Evolutionary conservation across 148 eudicot genomes (phyloP), one percentile per base, ranked within the genome.

Genomic region (Arbutus unedo): DNA sequence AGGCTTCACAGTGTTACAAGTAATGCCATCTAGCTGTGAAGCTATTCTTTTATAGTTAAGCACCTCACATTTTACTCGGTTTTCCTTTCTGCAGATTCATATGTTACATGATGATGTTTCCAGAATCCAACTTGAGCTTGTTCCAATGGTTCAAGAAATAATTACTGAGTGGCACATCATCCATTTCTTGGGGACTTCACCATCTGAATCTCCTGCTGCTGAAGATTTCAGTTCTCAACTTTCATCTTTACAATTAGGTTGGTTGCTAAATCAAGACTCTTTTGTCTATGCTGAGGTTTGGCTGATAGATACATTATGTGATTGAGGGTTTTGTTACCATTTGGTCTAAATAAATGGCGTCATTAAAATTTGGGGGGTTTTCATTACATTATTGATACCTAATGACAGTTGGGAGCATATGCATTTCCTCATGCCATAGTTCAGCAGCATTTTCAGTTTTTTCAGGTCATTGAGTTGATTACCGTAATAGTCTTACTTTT

Each of bases 141-240:
- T 93, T 62, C 99, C 99, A 38, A 88, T 96, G 97, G 87, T 94
- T 81, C 90, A 90, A 88, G 98, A 96, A 87, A 86, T 84, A 74
- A 78, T 94, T 70, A 86, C 91, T 38, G 99, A 96, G 83, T 96
- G 99, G 99, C 94, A 93, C 87, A 91, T 96, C 81, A 90, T 96
- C 82, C 89, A 89, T 93, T 94, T 90, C 87, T 81, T 96, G 79
- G 89, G 89, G 60, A 93, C 93, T 14, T 87, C 92, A 86, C 90
- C 98, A 71, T 92, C 96, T 73, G 96, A 96, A 85, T 88, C 93
- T 78, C 93, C 88, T 83, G 85, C 90, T 3, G 78, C 86, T 50
- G 97, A 93, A 88, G 98, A 96, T 88, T 96, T 96, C 82, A 96
- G 93, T 85, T 88, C 93, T 81, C 97, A 89, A 79, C 92, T 96